A percentile compares a stretch with the other conserved stretches of the same genome.
Evolutionary conservation across 208 protist genomes (phyloP).

Genomic region (Kentomonas sorsogonicus): DNA sequence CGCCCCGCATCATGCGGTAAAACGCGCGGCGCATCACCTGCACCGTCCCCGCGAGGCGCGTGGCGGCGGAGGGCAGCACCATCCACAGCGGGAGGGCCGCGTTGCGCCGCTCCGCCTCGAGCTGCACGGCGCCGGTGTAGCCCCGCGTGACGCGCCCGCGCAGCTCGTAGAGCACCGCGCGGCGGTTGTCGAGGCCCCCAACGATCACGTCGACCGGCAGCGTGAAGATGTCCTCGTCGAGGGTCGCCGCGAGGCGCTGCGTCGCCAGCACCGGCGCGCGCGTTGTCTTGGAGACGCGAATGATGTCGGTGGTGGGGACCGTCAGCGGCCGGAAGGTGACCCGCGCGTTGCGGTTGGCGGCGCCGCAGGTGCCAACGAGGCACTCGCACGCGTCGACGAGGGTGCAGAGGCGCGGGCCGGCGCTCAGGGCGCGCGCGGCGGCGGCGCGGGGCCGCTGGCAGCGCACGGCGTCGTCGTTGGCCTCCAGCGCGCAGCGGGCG

Average conservation of each 20-base stretch:
- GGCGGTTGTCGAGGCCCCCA: constrained; percentile 10
- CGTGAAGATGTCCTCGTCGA: constrained; percentile 40
- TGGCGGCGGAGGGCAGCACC: no score
- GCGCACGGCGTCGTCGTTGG: constrained; percentile 16
- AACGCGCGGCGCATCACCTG: constrained; percentile 34
- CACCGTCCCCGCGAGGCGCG: no score
- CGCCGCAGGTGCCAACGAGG: constrained; percentile 62
- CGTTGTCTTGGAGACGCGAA: constrained; percentile 34
- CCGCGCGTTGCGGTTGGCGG: constrained; percentile 27
- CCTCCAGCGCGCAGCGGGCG: constrained; percentile 41
- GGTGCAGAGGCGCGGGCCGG: constrained; percentile 20
- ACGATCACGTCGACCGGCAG: constrained; percentile 47
- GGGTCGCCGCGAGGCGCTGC: constrained; percentile 31
- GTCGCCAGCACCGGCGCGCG: constrained; percentile 44
- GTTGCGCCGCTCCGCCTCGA: constrained; percentile 17
- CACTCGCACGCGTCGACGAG: constrained; percentile 60
- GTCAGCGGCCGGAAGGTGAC: constrained; percentile 32
- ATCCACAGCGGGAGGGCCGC: no score
- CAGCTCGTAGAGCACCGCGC: constrained; percentile 47
- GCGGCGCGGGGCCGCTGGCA: no score
- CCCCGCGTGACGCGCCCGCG: constrained; percentile 24
- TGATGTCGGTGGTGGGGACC: constrained; percentile 20
- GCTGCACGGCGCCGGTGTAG: constrained; percentile 9
- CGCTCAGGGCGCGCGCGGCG: constrained; percentile 1
- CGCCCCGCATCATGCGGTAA: constrained; percentile 37